These are phyloP conservation scores for Trametes cinnabarina DNA, from an alignment of 768 basidiomycete species.

Conservation along the genomic window DNA sequence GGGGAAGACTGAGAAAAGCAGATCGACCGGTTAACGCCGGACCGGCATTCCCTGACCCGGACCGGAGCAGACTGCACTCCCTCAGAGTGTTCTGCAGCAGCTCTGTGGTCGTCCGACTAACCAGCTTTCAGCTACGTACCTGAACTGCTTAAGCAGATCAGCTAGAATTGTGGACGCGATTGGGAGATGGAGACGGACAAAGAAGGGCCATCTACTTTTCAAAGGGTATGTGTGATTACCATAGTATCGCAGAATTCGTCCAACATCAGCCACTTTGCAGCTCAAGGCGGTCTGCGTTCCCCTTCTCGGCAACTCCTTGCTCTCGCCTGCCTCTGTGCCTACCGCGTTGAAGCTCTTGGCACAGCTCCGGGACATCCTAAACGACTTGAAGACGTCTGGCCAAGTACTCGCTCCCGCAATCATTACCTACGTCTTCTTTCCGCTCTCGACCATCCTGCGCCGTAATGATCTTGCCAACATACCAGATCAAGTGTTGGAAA, in stretches of 20 bases:
- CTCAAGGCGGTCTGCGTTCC: conserved; percentile 79
- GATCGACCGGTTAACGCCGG: too few species aligned
- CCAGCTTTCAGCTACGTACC: too few species aligned
- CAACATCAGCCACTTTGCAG: conserved; percentile 1
- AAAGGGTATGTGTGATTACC: conserved; percentile 32
- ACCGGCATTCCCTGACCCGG: too few species aligned
- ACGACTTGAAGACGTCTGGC: conserved; percentile 38
- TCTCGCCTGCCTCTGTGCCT: conserved; percentile 54
- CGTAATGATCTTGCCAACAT: conserved; percentile 68
- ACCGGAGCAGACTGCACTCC: too few species aligned
- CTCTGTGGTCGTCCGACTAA: too few species aligned
- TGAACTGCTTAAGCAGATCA: too few species aligned
- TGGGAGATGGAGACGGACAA: not conserved
- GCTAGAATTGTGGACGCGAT: too few species aligned
- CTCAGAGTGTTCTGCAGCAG: too few species aligned
- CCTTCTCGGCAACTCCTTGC: conserved; percentile 65
- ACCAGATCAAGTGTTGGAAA: conserved; percentile 79
- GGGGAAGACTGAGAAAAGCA: too few species aligned
- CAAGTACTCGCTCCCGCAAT: conserved; percentile 51
- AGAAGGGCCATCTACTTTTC: conserved; percentile 34
- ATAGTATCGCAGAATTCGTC: not conserved
- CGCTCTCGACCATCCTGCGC: conserved; percentile 79
- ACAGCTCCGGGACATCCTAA: conserved; percentile 49
- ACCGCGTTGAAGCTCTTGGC: conserved; percentile 51
- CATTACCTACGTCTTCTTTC: conserved; percentile 84